These are phyloP conservation scores for Backusella morwellensis DNA, from an alignment of 192 early-diverging fungal genomes.

Conservation along the genomic window DNA sequence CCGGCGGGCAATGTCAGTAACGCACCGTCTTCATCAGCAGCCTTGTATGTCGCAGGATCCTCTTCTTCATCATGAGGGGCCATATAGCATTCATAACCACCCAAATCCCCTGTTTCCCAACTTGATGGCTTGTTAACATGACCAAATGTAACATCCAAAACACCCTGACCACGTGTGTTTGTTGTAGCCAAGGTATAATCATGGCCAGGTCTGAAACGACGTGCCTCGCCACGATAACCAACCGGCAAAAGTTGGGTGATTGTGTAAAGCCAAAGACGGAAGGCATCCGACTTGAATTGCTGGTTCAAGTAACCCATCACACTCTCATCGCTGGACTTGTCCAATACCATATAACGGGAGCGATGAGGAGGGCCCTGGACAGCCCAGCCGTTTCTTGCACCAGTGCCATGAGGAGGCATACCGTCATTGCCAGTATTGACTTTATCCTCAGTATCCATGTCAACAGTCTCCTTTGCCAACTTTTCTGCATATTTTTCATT, in stretches of 20 bases:
- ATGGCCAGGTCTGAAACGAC: conserved; percentile 77
- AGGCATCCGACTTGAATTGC: conserved; percentile 46
- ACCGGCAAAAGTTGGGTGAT: conserved; percentile 51
- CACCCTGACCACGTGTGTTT: conserved; percentile 39
- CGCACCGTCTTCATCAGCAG: conserved; percentile 61
- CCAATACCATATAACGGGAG: conserved; percentile 58
- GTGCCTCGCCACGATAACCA: conserved; percentile 49
- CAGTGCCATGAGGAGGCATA: conserved; percentile 59
- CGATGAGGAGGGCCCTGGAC: conserved; percentile 63
- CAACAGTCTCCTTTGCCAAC: conserved; percentile 34
- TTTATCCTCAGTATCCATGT: conserved; percentile 50
- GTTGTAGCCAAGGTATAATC: conserved; percentile 79
- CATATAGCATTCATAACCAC: conserved; percentile 81
- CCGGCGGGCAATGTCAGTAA: conserved; percentile 66
- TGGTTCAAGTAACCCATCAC: conserved; percentile 32
- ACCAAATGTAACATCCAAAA: conserved; percentile 69
- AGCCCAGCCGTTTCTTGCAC: conserved; percentile 54
- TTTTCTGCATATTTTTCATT: conserved; percentile 37
- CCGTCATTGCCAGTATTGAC: conserved; percentile 20
- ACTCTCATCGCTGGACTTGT: conserved; percentile 22
- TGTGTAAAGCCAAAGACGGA: conserved; percentile 57
- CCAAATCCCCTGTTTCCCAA: conserved; percentile 63
- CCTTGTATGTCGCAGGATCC: conserved; percentile 70
- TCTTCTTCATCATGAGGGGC: conserved; percentile 61
- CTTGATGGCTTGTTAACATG: conserved; percentile 39